Evolutionary conservation across 345 rosid genomes (phyloP), one percentile per base, ranked within the genome.

Genomic region (Dimocarpus longan): DNA sequence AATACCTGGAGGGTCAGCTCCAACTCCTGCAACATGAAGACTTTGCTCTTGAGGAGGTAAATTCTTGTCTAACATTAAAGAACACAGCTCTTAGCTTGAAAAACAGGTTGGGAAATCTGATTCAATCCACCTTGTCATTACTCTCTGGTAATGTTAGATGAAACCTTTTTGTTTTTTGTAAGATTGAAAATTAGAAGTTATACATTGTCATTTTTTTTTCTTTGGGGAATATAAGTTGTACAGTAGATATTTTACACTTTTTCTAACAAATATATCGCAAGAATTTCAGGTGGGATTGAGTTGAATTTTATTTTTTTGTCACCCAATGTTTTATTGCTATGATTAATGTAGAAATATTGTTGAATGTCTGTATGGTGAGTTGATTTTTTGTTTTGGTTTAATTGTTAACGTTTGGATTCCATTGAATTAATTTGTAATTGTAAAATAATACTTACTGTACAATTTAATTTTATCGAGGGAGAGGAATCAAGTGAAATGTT

Each of bases 1-100:
- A 90, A 76, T 94, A 78, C 78, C 79, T 96, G 84, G 93, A 86
- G 80, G 86, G 83, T 76, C 91, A 90, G 84, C 88, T 89, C 22
- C 84, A 86, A 54, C 70, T 81, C 18, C 21, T 85, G 9, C 83
- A 88, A 59, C 81, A 50, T 4, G 87, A 83, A 5, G 86, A 83
- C 71, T 39, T 79, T 16, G 63, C 71, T 42, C 69, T 46, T 0
- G 87, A 87, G 10, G 87, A 77, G 67, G 66, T n/a, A 4, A 72
- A 81, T 70, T 68, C 78, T 1, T 43, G 68, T 56, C 80, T 77
- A 79, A 71, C 77, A 46, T 66, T 94, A 64, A 91, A 82, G 87
- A 82, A 89, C 56, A 82, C 89, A 2, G 77, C 83, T 72, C 86
- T 82, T 32, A 86, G 82, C 72, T 74, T 93, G 81, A 84, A 82